Evolutionary conservation across 2,329 filamentous ascomycete species (phyloP), one percentile per base, ranked within the genome.

Genomic region (Pseudodiploospora longispora): DNA sequence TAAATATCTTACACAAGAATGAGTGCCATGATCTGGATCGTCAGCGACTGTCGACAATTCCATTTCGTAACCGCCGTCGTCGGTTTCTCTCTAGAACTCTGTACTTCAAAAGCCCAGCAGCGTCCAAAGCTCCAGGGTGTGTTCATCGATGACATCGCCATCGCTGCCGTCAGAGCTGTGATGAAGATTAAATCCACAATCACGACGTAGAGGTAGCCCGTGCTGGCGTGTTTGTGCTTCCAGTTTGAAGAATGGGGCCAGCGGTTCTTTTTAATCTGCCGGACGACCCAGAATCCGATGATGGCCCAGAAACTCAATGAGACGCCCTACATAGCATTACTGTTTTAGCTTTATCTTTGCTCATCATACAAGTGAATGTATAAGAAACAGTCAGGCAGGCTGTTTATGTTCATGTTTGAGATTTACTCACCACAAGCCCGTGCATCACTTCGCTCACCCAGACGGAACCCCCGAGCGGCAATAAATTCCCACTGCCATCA

Each of bases 141-240:
- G 19, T 19, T 27, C 34, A 42, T 1, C 40, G 40, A 35, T 10
- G 6, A 12, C 32, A 34, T 9, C 32, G 9, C 38, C 6, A 41
- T 39, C 4, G 38, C 46, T 5, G 31, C 27, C 5, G 40, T 10
- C 8, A 48, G 12, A 12, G 19, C 31, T 7, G n/a, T 31, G n/a
- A 45, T 10, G 28, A 48, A 48, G 30, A n/a, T 32, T 4, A 40
- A 27, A 27, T 48, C 42, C 4, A 45, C 27, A 31, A 40, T 6
- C 19, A 44, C 27, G 6, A 45, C n/a, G 42, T 47, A 50, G 38
- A 50, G 43, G 39, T 41, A 37, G 39, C 28, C 9, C 8, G 32
- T 41, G 12, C 19, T 12, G 4, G 30, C 35, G 6, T 30, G 28
- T 9, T 36, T 19, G 9, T 37, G 27, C 10, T 10, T 28, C 44